These are phyloP conservation scores for Botryotinia convoluta DNA, from an alignment of 2,329 filamentous ascomycete species.

Conservation along the genomic window DNA sequence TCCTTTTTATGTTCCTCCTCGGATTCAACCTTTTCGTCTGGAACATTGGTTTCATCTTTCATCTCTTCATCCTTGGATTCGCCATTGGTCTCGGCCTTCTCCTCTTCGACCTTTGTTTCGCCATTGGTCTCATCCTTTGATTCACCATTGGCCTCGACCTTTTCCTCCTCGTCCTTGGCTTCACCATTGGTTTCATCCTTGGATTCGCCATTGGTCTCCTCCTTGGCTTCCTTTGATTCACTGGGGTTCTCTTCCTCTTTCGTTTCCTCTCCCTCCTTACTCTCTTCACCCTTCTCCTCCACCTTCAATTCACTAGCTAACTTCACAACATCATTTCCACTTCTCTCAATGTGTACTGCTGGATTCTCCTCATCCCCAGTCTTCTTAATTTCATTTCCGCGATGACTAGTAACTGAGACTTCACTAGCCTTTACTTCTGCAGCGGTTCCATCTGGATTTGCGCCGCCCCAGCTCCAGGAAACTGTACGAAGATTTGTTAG, in stretches of 20 bases:
- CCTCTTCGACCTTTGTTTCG: conserved; percentile 23
- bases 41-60: conserved; percentile 28
- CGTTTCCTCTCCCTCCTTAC: conserved; percentile 36
- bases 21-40: conserved; percentile 21
- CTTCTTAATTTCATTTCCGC: conserved; percentile 63
- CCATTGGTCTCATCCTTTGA: conserved; percentile 21
- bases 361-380: conserved; percentile 59
- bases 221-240: neutral
- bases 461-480: conserved; percentile 60
- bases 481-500: conserved; percentile 43
- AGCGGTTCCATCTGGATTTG: conserved; percentile 55
- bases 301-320: conserved; percentile 58
- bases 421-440: conserved; percentile 58
- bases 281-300: conserved; percentile 31
- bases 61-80: conserved; percentile 24
- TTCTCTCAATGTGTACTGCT: conserved; percentile 56
- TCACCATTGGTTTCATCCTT: conserved; percentile 28
- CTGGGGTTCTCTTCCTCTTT: neutral
- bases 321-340: conserved; percentile 65
- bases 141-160: conserved; percentile 23
- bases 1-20: conserved; percentile 26
- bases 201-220: neutral
- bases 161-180: conserved; percentile 31
- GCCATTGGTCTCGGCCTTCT: conserved; percentile 26
- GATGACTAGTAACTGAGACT: conserved; percentile 58